phyloP scores from a whole-genome alignment of 805 yeast genomes.

The Starmerella tilneyi region DNA sequence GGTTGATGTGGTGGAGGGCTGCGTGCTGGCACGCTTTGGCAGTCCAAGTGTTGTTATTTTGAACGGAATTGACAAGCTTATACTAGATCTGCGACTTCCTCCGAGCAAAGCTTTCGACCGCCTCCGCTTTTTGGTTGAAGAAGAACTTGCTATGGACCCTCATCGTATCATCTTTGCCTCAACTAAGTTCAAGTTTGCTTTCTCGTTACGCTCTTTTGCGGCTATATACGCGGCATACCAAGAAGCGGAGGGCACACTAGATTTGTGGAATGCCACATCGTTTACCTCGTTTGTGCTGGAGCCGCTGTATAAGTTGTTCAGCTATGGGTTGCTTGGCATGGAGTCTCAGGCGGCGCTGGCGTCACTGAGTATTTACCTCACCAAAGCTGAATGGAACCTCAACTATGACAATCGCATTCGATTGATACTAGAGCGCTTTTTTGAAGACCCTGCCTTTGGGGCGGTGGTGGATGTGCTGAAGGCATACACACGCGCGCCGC shows the following conservation, averaged over 20 bases:
- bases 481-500: not conserved
- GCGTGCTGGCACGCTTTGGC: constrained; percentile 41
- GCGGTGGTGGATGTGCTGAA: constrained; percentile 6
- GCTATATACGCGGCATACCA: constrained; percentile 34
- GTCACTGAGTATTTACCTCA: constrained; percentile 33
- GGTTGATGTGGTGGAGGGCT: constrained; percentile 79
- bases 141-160: constrained; percentile 37
- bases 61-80: constrained; percentile 77
- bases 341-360: constrained; percentile 39
- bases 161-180: constrained; percentile 72
- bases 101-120: constrained; percentile 65
- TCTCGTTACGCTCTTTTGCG: constrained; percentile 59
- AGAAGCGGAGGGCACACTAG: constrained; percentile 32
- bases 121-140: constrained; percentile 48
- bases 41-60: constrained; percentile 40
- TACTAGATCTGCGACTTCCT: constrained; percentile 67
- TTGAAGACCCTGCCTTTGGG: constrained; percentile 6
- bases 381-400: not conserved
- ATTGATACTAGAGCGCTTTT: constrained; percentile 8
- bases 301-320: constrained; percentile 69
- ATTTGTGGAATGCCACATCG: constrained; percentile 64
- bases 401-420: constrained; percentile 7
- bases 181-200: constrained; percentile 48
- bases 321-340: constrained; percentile 46
- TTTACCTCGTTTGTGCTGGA: constrained; percentile 55